Evolutionary conservation across 108 stramenopile genomes (phyloP).

Genomic region (Nitzschia sp.): DNA sequence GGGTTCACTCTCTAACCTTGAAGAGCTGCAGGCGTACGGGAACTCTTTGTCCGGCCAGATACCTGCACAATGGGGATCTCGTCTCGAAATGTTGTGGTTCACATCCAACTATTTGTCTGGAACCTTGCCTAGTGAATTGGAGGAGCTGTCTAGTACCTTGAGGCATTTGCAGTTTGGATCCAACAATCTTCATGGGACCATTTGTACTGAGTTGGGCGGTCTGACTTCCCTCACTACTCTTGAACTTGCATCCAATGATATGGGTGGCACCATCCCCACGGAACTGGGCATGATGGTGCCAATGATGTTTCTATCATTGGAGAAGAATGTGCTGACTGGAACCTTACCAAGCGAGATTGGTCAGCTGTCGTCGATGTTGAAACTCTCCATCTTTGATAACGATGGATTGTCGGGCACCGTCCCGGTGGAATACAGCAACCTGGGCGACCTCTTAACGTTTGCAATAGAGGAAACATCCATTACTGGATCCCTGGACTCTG

Average conservation of each 20-base stretch:
- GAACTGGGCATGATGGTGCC: neutral
- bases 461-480: too few relatives aligned
- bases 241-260: neutral
- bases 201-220: too few relatives aligned
- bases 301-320: neutral
- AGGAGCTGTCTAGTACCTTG: neutral
- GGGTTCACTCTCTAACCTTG: neutral
- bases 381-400: neutral
- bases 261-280: neutral
- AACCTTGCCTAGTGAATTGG: neutral
- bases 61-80: neutral
- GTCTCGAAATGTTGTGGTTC: neutral
- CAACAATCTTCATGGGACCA: too few relatives aligned
- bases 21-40: neutral
- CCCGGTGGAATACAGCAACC: slow-evolving; percentile 33
- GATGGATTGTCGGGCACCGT: slow-evolving; percentile 36
- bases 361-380: neutral
- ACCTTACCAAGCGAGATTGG: slow-evolving; percentile 20
- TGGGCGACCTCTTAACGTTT: neutral
- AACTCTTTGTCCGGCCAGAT: neutral
- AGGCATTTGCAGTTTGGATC: too few relatives aligned
- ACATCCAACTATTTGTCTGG: neutral
- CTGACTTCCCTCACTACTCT: too few relatives aligned
- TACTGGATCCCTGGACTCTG: too few relatives aligned
- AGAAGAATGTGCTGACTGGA: slow-evolving; percentile 1